Percentiles rank a stretch among this genome's conserved stretches.
These are phyloP conservation scores for Ustilago trichophora DNA, from an alignment of 1,284 basidiomycete genomes.

Conservation along the genomic window DNA sequence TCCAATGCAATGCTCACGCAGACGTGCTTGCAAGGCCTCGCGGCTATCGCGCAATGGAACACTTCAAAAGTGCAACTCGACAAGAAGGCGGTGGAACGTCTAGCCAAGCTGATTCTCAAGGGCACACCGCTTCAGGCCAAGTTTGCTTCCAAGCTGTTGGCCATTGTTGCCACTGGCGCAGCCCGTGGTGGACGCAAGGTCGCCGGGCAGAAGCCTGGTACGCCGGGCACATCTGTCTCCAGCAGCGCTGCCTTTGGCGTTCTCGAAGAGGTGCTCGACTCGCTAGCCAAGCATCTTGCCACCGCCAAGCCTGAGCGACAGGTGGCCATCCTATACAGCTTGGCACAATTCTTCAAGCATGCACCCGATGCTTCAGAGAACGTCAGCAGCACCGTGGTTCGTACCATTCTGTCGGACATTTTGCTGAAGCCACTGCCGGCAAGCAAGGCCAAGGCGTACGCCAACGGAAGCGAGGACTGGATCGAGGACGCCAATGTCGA, in stretches of 20 bases:
- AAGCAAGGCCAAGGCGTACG: slow-evolving; percentile 19
- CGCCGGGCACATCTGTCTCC: slow-evolving; percentile 26
- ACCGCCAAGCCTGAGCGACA: slow-evolving; percentile 72
- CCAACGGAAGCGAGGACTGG: slow-evolving; percentile 46
- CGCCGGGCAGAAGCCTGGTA: slow-evolving; percentile 18
- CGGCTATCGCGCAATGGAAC: slow-evolving; percentile 31
- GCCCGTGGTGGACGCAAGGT: slow-evolving; percentile 24
- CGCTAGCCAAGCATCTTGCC: slow-evolving; percentile 73
- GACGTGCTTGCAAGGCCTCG: slow-evolving; percentile 65
- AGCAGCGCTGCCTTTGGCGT: slow-evolving; percentile 33
- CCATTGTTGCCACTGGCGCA: slow-evolving; percentile 63
- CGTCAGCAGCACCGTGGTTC: slow-evolving; percentile 79
- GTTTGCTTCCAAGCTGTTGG: slow-evolving; percentile 82
- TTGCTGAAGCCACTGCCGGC: slow-evolving; percentile 48
- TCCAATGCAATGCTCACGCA: slow-evolving; percentile 74
- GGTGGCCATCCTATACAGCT: slow-evolving; percentile 76
- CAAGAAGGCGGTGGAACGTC: slow-evolving; percentile 72
- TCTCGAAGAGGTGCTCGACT: slow-evolving; percentile 67
- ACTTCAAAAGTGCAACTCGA: slow-evolving; percentile 28
- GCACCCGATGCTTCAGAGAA: slow-evolving; percentile 79
- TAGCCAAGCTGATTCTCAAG: slow-evolving; percentile 74
- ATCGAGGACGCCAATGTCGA: slow-evolving; percentile 45
- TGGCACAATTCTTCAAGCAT: slow-evolving; percentile 79
- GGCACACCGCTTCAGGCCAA: slow-evolving; percentile 81
- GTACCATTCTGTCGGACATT: slow-evolving; percentile 72